A percentile compares a stretch with the other conserved stretches of the same genome.
Conservation (phyloP, 805 yeast genomes). For the Teunomyces tritomae region DNA sequence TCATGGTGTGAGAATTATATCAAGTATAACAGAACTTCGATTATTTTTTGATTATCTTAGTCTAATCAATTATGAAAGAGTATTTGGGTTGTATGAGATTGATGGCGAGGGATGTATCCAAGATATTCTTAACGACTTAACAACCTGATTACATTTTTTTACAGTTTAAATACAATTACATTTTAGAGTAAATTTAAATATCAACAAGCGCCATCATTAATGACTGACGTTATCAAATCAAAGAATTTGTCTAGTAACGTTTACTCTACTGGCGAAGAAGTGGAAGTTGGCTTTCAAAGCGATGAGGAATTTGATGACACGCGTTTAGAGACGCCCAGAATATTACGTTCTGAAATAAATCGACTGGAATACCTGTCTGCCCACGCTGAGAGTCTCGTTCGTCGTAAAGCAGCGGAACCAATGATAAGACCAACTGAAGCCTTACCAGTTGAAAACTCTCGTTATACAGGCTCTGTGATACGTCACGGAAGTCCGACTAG, state of each 20-base stretch:
- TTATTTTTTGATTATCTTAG: conserved; percentile 67
- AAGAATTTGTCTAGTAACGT: not conserved
- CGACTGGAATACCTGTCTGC: not conserved
- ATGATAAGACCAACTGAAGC: not conserved
- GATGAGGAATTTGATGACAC: conserved; percentile 34
- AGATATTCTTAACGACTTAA: conserved; percentile 60
- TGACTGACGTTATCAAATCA: not conserved
- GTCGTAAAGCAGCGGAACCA: not conserved
- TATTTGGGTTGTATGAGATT: conserved; percentile 46
- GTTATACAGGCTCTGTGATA: no score
- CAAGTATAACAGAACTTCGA: conserved; percentile 47
- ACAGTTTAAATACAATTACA: conserved; percentile 2
- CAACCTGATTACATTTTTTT: not conserved
- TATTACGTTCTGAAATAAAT: not conserved
- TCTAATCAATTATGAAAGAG: conserved; percentile 61
- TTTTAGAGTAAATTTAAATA: not conserved
- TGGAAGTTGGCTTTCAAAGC: conserved; percentile 6
- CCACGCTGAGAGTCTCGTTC: not conserved
- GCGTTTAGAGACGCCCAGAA: conserved; percentile 24
- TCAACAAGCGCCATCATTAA: not conserved
- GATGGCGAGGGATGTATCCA: conserved; percentile 44
- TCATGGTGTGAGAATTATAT: conserved; percentile 38
- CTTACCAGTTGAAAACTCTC: not conserved
- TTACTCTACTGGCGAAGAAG: not conserved
- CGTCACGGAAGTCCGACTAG: not conserved